Evolutionary conservation across 352 stramenopile species (phyloP).

Genomic region (Globisporangium splendens): DNA sequence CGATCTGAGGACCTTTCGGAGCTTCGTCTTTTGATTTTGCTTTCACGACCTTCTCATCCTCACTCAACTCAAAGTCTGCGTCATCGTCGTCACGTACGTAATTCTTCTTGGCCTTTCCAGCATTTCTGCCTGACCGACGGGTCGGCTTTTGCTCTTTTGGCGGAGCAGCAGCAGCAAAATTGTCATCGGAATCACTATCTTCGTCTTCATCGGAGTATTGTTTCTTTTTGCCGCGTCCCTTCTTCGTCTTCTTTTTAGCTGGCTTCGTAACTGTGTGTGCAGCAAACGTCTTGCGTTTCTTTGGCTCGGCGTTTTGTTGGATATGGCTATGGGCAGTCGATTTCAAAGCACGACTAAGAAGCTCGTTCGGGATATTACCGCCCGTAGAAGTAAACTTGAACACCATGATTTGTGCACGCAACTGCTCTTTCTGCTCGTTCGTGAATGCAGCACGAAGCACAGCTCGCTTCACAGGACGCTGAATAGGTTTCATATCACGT

Average conservation of each 20-base stretch:
- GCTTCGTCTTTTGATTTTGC: constrained; percentile 27
- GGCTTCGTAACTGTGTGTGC: constrained; percentile 52
- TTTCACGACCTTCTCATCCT: constrained; percentile 47
- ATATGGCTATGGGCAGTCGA: constrained; percentile 57
- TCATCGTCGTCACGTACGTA: constrained; percentile 82
- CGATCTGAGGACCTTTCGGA: constrained; percentile 83
- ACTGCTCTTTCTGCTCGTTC: constrained; percentile 83
- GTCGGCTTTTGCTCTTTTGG: constrained; percentile 53
- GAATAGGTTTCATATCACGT: constrained; percentile 53
- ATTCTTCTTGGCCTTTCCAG: constrained; percentile 78
- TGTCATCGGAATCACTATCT: constrained; percentile 62
- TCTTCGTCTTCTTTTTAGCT: constrained; percentile 66
- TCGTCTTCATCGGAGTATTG: constrained; percentile 75
- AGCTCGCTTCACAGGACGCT: constrained; percentile 35
- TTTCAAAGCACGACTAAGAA: constrained; percentile 66
- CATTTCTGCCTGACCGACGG: constrained; percentile 77
- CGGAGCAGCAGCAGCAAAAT: constrained; percentile 29
- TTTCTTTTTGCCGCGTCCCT: constrained; percentile 57
- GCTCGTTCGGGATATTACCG: constrained; percentile 71
- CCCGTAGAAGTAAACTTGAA: constrained; percentile 88
- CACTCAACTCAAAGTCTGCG: constrained; percentile 61
- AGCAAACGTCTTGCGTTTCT: constrained; percentile 77
- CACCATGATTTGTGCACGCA: constrained; percentile 89
- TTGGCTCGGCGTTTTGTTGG: constrained; percentile 51
- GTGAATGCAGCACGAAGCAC: constrained; percentile 62